Conservation (phyloP, 495 filamentous ascomycete species). For the Alectoria sarmentosa region DNA sequence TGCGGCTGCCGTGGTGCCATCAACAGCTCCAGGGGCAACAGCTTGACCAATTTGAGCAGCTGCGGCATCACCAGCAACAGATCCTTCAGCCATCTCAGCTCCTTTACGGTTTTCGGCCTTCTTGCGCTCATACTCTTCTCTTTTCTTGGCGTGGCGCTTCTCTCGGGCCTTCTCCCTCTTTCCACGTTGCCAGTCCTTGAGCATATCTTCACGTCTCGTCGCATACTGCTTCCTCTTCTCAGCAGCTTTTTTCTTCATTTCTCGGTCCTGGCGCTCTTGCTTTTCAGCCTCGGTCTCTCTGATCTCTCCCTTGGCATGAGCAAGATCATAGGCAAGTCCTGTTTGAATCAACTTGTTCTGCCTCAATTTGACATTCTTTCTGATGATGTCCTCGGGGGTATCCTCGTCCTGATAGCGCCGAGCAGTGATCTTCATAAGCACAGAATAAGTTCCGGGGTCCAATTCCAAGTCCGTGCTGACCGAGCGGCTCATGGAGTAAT, state of each 20-base stretch:
- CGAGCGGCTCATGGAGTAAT: slow-evolving; percentile 65
- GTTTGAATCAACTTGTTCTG: slow-evolving; percentile 80
- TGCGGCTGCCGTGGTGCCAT: slow-evolving; percentile 12
- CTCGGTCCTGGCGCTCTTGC: slow-evolving; percentile 36
- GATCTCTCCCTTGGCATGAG: slow-evolving; percentile 69
- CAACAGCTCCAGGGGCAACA: slow-evolving; percentile 1
- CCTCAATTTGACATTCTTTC: slow-evolving; percentile 49
- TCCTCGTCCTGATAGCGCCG: slow-evolving; percentile 42
- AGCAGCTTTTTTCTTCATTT: slow-evolving; percentile 39
- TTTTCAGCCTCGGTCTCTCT: slow-evolving; percentile 61
- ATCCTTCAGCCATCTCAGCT: slow-evolving; percentile 11
- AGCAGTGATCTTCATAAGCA: slow-evolving; percentile 75
- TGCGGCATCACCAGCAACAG: background rate
- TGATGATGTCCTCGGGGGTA: slow-evolving; percentile 63
- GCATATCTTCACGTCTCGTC: slow-evolving; percentile 38
- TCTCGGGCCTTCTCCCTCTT: slow-evolving; percentile 43
- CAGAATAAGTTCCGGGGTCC: slow-evolving; percentile 71
- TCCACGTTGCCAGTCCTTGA: slow-evolving; percentile 46
- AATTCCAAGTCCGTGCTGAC: slow-evolving; percentile 77
- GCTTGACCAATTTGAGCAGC: background rate
- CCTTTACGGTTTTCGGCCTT: slow-evolving; percentile 19
- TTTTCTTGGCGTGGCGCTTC: slow-evolving; percentile 25
- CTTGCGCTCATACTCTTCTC: slow-evolving; percentile 23
- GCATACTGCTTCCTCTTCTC: slow-evolving; percentile 39
- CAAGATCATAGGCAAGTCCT: slow-evolving; percentile 75